Evolutionary conservation across 371 early-diverging fungal species (phyloP), one percentile per base, ranked within the genome.

Genomic region (Cokeromyces recurvatus): DNA sequence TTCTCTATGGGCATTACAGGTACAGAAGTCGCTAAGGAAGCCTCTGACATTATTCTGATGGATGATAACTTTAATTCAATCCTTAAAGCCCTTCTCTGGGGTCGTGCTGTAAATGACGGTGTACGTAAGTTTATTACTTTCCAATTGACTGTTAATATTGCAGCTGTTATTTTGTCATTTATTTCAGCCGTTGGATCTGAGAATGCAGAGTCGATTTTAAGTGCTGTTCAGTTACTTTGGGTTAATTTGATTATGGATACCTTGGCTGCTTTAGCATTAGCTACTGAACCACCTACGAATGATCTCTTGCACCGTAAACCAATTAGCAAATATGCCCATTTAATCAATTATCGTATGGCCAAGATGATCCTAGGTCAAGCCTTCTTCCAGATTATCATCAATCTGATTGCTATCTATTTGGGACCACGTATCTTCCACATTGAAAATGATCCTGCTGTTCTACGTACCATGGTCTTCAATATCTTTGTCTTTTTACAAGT

Each of bases 221-320:
- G 92, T 47, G 96, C 99, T 36, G 96, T 97, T 27, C 98, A 98
- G 70, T 77, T 98, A 19, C 77, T 98, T 36, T 97, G 97, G 96
- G 97, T 97, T 39, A 98, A 98, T 62, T 66, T 98, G 60, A 95
- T 98, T 14, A 98, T 97, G 43, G 98, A 98, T 68, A 97, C 97
- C 11, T 78, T 96, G 46, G 98, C 99, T 22, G 98, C 99, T 22
- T 89, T 95, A 2, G 95, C 98, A 10, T 84, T 98, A 39, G 97
- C 97, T 23, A 95, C 98, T 69, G 96, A 98, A 65, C 97, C 97
- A 11, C 87, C 95, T 14, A 95, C 94, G 52, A 74, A 91, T 29
- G 91, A 87, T 2, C 62, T 95, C 22, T 69, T 97, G 32, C 58
- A 86, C 7, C 85, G 94, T 37, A 73, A 73, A 36, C 99, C 99